Evolutionary conservation across 1,284 basidiomycete genomes (phyloP), one percentile per base, ranked within the genome.

Genomic region (Heterobasidion annosum): DNA sequence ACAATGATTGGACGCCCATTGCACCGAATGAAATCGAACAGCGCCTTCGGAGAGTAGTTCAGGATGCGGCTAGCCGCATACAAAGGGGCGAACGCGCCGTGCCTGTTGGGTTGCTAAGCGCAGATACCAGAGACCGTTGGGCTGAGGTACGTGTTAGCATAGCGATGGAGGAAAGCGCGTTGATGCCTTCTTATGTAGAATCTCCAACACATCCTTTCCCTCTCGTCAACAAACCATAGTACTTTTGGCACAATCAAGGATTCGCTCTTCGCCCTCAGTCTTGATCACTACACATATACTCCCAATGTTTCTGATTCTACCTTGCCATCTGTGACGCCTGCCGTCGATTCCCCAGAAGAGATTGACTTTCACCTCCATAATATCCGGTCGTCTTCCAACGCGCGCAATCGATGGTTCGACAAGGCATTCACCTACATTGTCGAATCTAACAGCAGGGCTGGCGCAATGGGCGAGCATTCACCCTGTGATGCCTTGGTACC

Each of bases 401-500:
- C 85, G 2, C 77, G 81, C 54, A 98, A 98, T 65, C 78, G 96
- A 48, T 98, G 93, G 83, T 93, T 88, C 68, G 96, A 99, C 75
- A 98, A 98, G 72, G 80, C 88, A 2, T 80, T 91, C 46, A 85
- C 85, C 6, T 71, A 98, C 55, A 79, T 91, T 49, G 84, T 98
- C 44, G 94, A 98, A 70, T 84, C 86, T 12, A 91, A 88, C 58
- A 86, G 88, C 1, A 83, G 92, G 45, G 90, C 91, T 2, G 91
- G 92, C 42, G 88, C 91, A 54, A 85, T 85, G 64, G 96, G 96
- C 33, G 96, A 98, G 72, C 95, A 98, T 70, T 91, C 92, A 2
- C 89, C 92, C 0, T 87, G 88, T 55, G 96, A 98, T 61, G 95
- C 95, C 1, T 74, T 98, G 9, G 85, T 97, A 1, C 94, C 95